These are phyloP conservation scores for Botrytis fragariae DNA, from an alignment of 2,329 filamentous ascomycete genomes.

Conservation along the genomic window DNA sequence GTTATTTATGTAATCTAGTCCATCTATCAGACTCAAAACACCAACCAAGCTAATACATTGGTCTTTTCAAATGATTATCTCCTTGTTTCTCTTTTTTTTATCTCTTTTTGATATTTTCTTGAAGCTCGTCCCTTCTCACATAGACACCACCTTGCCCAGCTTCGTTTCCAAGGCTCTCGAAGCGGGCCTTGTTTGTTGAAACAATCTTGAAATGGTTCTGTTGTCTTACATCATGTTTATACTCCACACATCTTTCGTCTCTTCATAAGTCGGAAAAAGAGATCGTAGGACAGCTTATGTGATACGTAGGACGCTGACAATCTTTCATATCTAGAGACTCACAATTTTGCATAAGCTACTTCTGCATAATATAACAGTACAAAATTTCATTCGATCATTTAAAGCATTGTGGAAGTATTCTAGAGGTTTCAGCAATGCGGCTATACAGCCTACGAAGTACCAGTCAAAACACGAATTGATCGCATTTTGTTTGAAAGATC, in stretches of 20 bases:
- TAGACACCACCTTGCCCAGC: neutral
- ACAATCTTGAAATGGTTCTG: neutral
- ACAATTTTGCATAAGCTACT: neutral
- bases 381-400: neutral
- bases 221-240: neutral
- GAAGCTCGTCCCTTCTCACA: neutral
- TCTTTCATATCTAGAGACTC: neutral
- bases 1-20: neutral
- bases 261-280: neutral
- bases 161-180: neutral
- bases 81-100: neutral
- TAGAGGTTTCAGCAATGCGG: neutral
- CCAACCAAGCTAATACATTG: neutral
- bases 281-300: too few species aligned
- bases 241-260: neutral
- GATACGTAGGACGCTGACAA: neutral
- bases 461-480: neutral
- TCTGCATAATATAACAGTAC: too few species aligned
- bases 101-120: neutral
- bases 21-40: neutral
- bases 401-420: neutral
- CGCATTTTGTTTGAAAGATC: neutral
- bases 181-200: neutral
- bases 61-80: too few species aligned
- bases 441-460: neutral